phyloP scores from a whole-genome alignment of 495 filamentous ascomycete species.

The Copromyces sp. region DNA sequence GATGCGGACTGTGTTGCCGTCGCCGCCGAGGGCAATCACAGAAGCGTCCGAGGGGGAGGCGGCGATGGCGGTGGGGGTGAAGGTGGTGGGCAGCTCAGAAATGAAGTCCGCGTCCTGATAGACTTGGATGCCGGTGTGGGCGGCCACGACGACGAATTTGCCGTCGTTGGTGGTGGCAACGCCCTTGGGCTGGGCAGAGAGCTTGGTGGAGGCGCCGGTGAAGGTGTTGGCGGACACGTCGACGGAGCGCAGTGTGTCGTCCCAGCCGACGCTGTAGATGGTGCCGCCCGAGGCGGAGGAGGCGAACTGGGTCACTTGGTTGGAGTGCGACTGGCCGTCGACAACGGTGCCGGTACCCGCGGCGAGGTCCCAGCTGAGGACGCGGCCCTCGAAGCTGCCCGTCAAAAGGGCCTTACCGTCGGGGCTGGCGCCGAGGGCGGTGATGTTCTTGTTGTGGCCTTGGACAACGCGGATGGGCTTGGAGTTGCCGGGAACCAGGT shows the following conservation, averaged over 20 bases:
- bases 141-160: constrained; percentile 50
- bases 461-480: constrained; percentile 63
- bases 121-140: constrained; percentile 51
- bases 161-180: constrained; percentile 32
- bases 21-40: constrained; percentile 64
- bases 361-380: constrained; percentile 68
- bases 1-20: constrained; percentile 61
- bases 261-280: constrained; percentile 85
- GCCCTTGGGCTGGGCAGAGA: constrained; percentile 42
- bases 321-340: constrained; percentile 70
- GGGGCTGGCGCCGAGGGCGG: constrained; percentile 49
- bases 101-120: constrained; percentile 45
- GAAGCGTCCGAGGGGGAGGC: constrained; percentile 38
- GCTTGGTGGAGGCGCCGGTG: constrained; percentile 33
- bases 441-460: constrained; percentile 92
- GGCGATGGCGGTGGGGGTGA: constrained; percentile 59
- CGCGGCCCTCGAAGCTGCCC: constrained; percentile 81
- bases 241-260: constrained; percentile 79
- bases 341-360: constrained; percentile 56
- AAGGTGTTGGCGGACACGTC: constrained; percentile 47
- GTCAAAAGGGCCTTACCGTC: constrained; percentile 61
- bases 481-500: constrained; percentile 59
- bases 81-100: constrained; percentile 36
- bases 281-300: constrained; percentile 37
- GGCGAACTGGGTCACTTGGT: constrained; percentile 71